Conservation (phyloP, 1,284 basidiomycete species). For the Moesziomyces sp. region DNA sequence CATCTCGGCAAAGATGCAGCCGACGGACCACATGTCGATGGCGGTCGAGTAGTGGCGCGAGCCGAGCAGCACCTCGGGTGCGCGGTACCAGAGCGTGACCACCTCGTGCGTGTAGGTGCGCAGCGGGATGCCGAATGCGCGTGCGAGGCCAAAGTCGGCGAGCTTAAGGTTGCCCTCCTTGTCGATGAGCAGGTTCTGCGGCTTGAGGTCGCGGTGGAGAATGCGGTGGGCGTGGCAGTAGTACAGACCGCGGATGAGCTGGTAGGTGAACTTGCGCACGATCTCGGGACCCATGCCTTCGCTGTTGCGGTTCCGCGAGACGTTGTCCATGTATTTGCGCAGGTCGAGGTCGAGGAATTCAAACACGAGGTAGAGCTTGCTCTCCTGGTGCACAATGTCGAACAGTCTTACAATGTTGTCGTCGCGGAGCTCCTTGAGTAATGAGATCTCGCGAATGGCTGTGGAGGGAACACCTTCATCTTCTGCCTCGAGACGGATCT, state of each 20-base stretch:
- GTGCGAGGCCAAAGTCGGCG: constrained; percentile 94
- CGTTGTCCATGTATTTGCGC: constrained; percentile 91
- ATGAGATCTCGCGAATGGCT: constrained; percentile 95
- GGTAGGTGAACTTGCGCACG: constrained; percentile 91
- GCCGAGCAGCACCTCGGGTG: constrained; percentile 94
- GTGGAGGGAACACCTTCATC: constrained; percentile 98
- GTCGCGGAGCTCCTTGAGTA: constrained; percentile 95
- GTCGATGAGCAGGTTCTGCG: constrained; percentile 96
- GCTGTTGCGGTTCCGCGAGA: constrained; percentile 64
- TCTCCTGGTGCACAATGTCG: constrained; percentile 96
- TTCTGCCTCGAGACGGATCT: constrained; percentile 97
- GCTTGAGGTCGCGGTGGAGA: constrained; percentile 95
- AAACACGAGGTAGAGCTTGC: constrained; percentile 96
- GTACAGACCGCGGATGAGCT: constrained; percentile 85
- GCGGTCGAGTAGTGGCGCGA: constrained; percentile 93
- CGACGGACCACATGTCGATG: constrained; percentile 99
- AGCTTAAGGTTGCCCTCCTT: constrained; percentile 72
- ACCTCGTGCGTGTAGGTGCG: constrained; percentile 97
- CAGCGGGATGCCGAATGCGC: constrained; percentile 97
- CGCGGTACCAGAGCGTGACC: constrained; percentile 97
- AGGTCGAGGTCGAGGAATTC: constrained; percentile 94
- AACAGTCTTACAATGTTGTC: constrained; percentile 94
- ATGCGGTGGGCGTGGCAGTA: constrained; percentile 97
- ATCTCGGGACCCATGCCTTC: constrained; percentile 77
- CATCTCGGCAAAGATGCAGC: constrained; percentile 91